Conservation (phyloP, 2,329 filamentous ascomycete species). For the Paecilomyces sp. region DNA sequence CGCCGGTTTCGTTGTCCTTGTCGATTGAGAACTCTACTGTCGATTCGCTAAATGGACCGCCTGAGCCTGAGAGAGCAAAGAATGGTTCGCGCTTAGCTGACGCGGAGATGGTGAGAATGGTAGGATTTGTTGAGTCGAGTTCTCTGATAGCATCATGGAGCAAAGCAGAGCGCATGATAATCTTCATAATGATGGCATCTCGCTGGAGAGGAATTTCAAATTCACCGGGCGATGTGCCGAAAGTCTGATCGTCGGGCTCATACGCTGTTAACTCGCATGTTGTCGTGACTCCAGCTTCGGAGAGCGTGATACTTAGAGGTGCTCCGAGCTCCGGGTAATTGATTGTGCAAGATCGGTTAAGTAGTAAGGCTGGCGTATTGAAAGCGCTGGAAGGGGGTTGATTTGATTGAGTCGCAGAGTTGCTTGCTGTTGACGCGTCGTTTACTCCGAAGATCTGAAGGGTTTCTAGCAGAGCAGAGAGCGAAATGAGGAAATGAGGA, state of each 20-base stretch:
- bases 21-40: conserved; percentile 54
- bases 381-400: conserved; percentile 62
- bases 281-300: conserved; percentile 79
- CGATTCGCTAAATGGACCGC: conserved; percentile 52
- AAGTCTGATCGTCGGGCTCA: conserved; percentile 65
- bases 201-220: conserved; percentile 73
- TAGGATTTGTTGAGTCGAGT: conserved; percentile 60
- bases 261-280: conserved; percentile 89
- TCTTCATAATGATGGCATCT: conserved; percentile 74
- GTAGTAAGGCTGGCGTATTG: conserved; percentile 71
- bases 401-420: conserved; percentile 21
- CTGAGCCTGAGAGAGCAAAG: conserved; percentile 64
- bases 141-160: conserved; percentile 46
- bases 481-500: conserved; percentile 77
- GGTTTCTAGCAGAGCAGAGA: conserved; percentile 82
- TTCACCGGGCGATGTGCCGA: conserved; percentile 17
- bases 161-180: conserved; percentile 71
- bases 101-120: conserved; percentile 61
- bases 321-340: conserved; percentile 68
- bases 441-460: conserved; percentile 89
- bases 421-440: conserved; percentile 40
- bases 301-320: conserved; percentile 75
- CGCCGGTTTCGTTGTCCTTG: conserved; percentile 19
- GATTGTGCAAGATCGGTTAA: conserved; percentile 79
- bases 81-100: conserved; percentile 56